These are phyloP conservation scores for Debaryomycetaceae sp. DNA, from an alignment of 1,139 yeast genomes.

Conservation along the genomic window DNA sequence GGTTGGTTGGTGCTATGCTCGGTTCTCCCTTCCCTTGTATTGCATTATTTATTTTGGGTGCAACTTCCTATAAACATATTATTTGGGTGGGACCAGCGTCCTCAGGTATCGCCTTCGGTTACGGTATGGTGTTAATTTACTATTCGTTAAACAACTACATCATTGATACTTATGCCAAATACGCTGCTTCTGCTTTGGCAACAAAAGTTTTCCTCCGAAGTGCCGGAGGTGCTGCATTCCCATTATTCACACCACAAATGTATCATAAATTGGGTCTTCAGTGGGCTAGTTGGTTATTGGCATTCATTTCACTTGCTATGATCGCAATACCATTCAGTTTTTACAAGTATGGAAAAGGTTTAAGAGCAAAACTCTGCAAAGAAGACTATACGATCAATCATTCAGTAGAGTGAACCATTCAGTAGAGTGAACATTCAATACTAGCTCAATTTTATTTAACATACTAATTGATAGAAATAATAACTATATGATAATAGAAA, in stretches of 20 bases:
- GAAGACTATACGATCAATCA: slow-evolving; percentile 49
- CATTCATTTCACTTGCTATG: slow-evolving; percentile 82
- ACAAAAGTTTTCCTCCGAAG: slow-evolving; percentile 87
- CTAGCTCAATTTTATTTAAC: not conserved
- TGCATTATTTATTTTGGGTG: slow-evolving; percentile 84
- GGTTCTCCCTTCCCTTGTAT: slow-evolving; percentile 90
- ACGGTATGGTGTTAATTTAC: slow-evolving; percentile 87
- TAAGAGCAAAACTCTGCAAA: slow-evolving; percentile 65
- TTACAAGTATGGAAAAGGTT: slow-evolving; percentile 61
- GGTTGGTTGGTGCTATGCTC: slow-evolving; percentile 82
- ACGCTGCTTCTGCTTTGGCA: slow-evolving; percentile 89
- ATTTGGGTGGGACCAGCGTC: slow-evolving; percentile 97
- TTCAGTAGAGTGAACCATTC: not conserved
- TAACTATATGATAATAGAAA: slow-evolving; percentile 1
- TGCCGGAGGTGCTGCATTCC: slow-evolving; percentile 89
- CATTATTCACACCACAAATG: slow-evolving; percentile 83
- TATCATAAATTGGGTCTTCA: slow-evolving; percentile 68
- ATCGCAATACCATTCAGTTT: slow-evolving; percentile 77
- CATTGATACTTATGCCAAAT: slow-evolving; percentile 81
- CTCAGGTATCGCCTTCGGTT: slow-evolving; percentile 84
- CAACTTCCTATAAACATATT: slow-evolving; percentile 73
- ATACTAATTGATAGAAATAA: not conserved
- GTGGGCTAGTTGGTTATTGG: slow-evolving; percentile 84
- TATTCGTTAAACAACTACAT: slow-evolving; percentile 86
- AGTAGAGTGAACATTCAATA: slow-evolving; percentile 1